A percentile compares a stretch with the other conserved stretches of the same genome.
Evolutionary conservation across 306 rosid species (phyloP).

Genomic region (Inga leiocalycina): DNA sequence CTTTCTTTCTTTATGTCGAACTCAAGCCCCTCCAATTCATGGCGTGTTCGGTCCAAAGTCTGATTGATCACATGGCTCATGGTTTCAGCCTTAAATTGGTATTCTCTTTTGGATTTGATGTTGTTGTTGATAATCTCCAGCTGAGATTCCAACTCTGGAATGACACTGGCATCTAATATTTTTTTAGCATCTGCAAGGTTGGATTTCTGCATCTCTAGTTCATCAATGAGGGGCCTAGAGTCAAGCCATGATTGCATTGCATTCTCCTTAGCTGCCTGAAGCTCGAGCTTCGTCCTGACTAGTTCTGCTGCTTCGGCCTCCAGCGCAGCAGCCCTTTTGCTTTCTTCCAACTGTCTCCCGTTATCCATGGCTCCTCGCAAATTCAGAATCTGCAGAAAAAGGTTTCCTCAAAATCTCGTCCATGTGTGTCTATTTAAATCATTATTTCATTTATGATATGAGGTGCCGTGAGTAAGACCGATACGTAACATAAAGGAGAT

Average conservation of each 20-base stretch:
- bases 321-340: slow-evolving; percentile 10
- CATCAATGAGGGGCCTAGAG: slow-evolving; percentile 62
- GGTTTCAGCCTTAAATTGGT: slow-evolving; percentile 30
- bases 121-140: slow-evolving; percentile 29
- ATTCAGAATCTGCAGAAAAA: not conserved
- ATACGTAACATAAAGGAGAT: not conserved
- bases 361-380: not conserved
- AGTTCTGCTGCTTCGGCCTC: slow-evolving; percentile 47
- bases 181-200: slow-evolving; percentile 42
- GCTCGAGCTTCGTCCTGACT: slow-evolving; percentile 39
- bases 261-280: slow-evolving; percentile 53
- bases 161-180: not conserved
- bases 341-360: slow-evolving; percentile 14
- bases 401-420: not conserved
- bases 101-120: slow-evolving; percentile 50
- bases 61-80: slow-evolving; percentile 41
- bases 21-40: slow-evolving; percentile 39
- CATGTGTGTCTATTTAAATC: slow-evolving; percentile 14
- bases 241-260: slow-evolving; percentile 63
- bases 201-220: slow-evolving; percentile 52
- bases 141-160: slow-evolving; percentile 44
- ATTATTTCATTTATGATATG: not conserved
- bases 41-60: slow-evolving; percentile 37
- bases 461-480: not conserved
- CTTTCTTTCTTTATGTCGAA: slow-evolving; percentile 31